Evolutionary conservation across 2,329 filamentous ascomycete species (phyloP), one percentile per base, ranked within the genome.

Genomic region (Emericellopsis atlantica): DNA sequence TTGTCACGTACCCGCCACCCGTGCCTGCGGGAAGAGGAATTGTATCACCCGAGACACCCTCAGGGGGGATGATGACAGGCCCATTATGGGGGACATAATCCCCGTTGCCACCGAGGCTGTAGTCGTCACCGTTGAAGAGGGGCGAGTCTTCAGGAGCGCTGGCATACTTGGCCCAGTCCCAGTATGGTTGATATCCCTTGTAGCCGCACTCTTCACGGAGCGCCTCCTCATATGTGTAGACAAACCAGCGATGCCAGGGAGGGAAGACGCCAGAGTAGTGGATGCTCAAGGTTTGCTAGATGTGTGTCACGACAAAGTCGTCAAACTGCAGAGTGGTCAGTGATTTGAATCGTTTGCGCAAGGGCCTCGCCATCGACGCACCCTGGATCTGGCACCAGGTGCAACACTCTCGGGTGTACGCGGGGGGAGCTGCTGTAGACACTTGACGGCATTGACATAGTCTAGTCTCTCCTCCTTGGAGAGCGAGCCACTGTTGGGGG

Each of bases 1-100:
- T 61, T 8, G 50, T 55, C 2, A 76, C 57, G 49, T 64, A 74
- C 6, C 72, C 71, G 36, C 72, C 72, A n/a, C 72, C 72, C 0
- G 56, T 54, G 18, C 68, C 71, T 0, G 43, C 41, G 1, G 47
- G 45, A 9, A 29, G 6, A 9, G 26, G 26, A 29, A 29, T 29
- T 4, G 12, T 3, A 12, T 29, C 12, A 9, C 26, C 4, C 8
- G 9, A 9, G 6, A 29, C 26, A 4, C 26, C 26, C 6, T 29
- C 26, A 12, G 26, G 26, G 49, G 40, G 54, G 0, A 46, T 47
- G 39, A 56, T 56, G 9, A 56, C 45, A 11, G 54, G 52, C 14
- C 56, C 56, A 0, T 54, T 45, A 36, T 59, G 54, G 7, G 54
- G 50, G 33, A 58, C 46, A 46, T 51, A 56, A 40, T 58, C 53